Percentiles rank a stretch among this genome's conserved stretches.
These are phyloP conservation scores for Discostella stelligera DNA, from an alignment of 352 stramenopile species.

Conservation along the genomic window DNA sequence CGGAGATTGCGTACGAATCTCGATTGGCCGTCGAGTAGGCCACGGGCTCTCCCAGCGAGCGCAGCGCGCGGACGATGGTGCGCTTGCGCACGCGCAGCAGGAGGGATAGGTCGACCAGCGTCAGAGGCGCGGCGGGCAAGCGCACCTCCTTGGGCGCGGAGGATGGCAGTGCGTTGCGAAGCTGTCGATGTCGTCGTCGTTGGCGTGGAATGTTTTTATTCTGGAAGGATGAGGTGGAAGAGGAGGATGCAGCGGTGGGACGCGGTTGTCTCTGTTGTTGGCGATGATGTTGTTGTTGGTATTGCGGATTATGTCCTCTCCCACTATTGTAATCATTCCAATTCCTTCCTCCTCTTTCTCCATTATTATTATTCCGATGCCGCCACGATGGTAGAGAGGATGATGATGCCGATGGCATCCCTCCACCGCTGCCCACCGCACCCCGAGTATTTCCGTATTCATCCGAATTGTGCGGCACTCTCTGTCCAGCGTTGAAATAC, in stretches of 20 bases:
- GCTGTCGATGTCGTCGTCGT: slow-evolving; percentile 12
- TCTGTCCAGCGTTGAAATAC: slow-evolving; percentile 44
- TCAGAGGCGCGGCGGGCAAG: slow-evolving; percentile 23
- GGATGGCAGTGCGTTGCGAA: slow-evolving; percentile 22
- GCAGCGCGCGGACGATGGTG: slow-evolving; percentile 38
- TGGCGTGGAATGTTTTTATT: not conserved
- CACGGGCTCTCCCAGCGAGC: slow-evolving; percentile 35
- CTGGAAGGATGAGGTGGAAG: no score
- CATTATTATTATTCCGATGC: slow-evolving; percentile 14
- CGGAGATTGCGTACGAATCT: slow-evolving; percentile 50
- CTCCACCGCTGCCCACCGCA: not conserved
- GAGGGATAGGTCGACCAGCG: slow-evolving; percentile 40
- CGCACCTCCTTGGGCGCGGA: slow-evolving; percentile 32
- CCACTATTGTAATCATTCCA: not conserved
- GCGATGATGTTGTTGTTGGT: slow-evolving; percentile 2
- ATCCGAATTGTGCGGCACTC: slow-evolving; percentile 27
- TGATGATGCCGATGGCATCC: no score
- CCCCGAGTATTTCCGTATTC: slow-evolving; percentile 21
- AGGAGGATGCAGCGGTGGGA: not conserved
- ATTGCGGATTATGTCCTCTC: slow-evolving; percentile 6
- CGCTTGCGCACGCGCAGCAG: slow-evolving; percentile 42
- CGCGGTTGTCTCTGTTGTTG: not conserved
- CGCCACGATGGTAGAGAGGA: not conserved
- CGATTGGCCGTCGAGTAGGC: slow-evolving; percentile 31
- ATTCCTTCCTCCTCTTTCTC: not conserved